Evolutionary conservation across 2,329 filamentous ascomycete genomes (phyloP).

Genomic region (Spiromastix sp.): DNA sequence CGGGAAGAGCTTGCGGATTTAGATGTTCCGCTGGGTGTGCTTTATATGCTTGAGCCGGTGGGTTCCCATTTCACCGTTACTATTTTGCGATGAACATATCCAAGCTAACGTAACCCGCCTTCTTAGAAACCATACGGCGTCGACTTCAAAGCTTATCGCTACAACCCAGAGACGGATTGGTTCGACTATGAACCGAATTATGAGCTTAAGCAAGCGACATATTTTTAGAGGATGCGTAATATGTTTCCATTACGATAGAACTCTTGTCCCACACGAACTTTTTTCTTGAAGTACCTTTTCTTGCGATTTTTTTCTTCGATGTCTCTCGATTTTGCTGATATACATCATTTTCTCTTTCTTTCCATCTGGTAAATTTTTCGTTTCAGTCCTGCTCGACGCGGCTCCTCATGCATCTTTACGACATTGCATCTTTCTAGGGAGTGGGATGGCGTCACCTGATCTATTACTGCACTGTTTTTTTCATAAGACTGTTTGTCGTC

Average conservation of each 20-base stretch:
- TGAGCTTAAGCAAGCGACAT: constrained; percentile 47
- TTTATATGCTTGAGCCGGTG: constrained; percentile 83
- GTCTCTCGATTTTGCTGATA: too few relatives aligned
- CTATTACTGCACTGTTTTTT: too few relatives aligned
- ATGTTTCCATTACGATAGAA: background rate
- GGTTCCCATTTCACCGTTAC: constrained; percentile 7
- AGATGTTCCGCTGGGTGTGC: constrained; percentile 84
- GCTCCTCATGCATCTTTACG: too few relatives aligned
- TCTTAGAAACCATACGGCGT: constrained; percentile 80
- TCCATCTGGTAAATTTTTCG: too few relatives aligned
- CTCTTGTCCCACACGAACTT: background rate
- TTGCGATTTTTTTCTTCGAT: background rate
- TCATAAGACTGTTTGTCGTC: too few relatives aligned
- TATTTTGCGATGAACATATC: too few relatives aligned
- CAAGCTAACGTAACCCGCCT: too few relatives aligned
- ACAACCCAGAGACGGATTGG: constrained; percentile 65
- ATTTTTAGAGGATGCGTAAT: constrained; percentile 1
- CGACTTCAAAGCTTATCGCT: constrained; percentile 91
- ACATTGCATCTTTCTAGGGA: too few relatives aligned
- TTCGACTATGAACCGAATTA: constrained; percentile 85
- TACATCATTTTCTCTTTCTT: too few relatives aligned
- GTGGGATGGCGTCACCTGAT: too few relatives aligned
- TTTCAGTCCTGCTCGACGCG: too few relatives aligned
- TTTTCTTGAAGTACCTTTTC: background rate
- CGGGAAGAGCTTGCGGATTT: constrained; percentile 87